Evolutionary conservation across 148 eudicot genomes (phyloP), one percentile per base, ranked within the genome.

Genomic region (Salicornia ramosissima): DNA sequence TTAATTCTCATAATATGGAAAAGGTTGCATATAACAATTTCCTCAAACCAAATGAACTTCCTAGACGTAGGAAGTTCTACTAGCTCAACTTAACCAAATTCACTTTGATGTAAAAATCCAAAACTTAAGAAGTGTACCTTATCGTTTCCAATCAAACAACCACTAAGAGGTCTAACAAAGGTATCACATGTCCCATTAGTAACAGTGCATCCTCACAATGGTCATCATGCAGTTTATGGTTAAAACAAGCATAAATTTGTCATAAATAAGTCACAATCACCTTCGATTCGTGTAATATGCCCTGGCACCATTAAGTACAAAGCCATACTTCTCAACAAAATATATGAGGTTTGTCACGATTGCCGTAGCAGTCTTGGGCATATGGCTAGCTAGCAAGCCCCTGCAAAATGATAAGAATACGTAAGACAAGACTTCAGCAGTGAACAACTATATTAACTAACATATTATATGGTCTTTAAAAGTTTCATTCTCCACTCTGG

Each of bases 301-400:
- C 75, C 98, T 87, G 15, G 98, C 98, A 72, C 98, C 97, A 71
- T 94, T 94, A 65, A 88, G 90, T 26, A 90, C 96, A 75, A 80
- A 75, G 14, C 97, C 98, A 76, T 77, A 87, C 61, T 82, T 76
- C 70, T 94, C 86, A n/a, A 86, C 81, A 36, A 94, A 79, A 19
- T 81, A 86, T 59, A 94, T 67, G 67, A 94, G 97, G 85, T 94
- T 93, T 51, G 79, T 75, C 39, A 93, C 96, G 55, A 93, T 88
- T 71, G 95, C 90, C 73, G 91, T 93, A 58, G 98, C 98, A 55
- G 92, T 90, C 55, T 86, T 84, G 34, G 83, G 79, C 96, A 93
- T 90, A 72, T 90, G 87, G 75, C 96, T 90, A 65, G 87, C 89
- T 34, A 93, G 72, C 82, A 93, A 86, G 16, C 98, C 98, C 79